Conservation (phyloP, 495 filamentous ascomycete species). For the Penicillium soppii region DNA sequence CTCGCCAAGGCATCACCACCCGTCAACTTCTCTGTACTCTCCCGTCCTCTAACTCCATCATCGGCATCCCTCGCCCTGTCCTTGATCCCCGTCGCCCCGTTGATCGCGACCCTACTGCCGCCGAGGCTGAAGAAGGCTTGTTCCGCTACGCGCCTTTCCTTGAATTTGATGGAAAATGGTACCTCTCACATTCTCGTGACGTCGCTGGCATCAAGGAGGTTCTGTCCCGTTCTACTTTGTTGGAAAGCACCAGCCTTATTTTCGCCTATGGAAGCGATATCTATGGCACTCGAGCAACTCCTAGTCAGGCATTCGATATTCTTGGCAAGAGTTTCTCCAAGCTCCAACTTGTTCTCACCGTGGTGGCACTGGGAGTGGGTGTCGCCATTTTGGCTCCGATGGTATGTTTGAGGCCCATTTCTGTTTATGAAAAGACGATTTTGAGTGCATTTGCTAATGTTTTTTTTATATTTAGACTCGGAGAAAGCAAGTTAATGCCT, state of each 20-base stretch:
- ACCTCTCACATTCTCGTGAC: slow-evolving; percentile 79
- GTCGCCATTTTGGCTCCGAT: slow-evolving; percentile 79
- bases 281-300: slow-evolving; percentile 80
- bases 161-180: slow-evolving; percentile 80
- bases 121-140: slow-evolving; percentile 82
- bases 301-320: slow-evolving; percentile 86
- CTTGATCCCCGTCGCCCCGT: slow-evolving; percentile 89
- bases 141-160: slow-evolving; percentile 71
- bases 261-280: slow-evolving; percentile 86
- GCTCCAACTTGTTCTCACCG: slow-evolving; percentile 76
- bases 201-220: slow-evolving; percentile 72
- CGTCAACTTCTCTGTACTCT: slow-evolving; percentile 78
- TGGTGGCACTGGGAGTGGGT: slow-evolving; percentile 71
- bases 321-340: slow-evolving; percentile 92
- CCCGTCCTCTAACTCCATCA: slow-evolving; percentile 65
- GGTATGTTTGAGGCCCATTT: slow-evolving; percentile 52
- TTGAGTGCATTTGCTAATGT: slow-evolving; percentile 12
- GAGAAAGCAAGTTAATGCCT: slow-evolving; percentile 41
- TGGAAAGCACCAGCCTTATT: slow-evolving; percentile 94
- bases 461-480: slow-evolving; percentile 27
- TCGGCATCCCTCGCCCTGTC: slow-evolving; percentile 72
- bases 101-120: slow-evolving; percentile 75
- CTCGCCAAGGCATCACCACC: slow-evolving; percentile 88
- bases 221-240: slow-evolving; percentile 67
- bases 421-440: not conserved